Evolutionary conservation across 2,329 filamentous ascomycete species (phyloP), one percentile per base, ranked within the genome.

Genomic region (Cadophora luteo-olivacea): DNA sequence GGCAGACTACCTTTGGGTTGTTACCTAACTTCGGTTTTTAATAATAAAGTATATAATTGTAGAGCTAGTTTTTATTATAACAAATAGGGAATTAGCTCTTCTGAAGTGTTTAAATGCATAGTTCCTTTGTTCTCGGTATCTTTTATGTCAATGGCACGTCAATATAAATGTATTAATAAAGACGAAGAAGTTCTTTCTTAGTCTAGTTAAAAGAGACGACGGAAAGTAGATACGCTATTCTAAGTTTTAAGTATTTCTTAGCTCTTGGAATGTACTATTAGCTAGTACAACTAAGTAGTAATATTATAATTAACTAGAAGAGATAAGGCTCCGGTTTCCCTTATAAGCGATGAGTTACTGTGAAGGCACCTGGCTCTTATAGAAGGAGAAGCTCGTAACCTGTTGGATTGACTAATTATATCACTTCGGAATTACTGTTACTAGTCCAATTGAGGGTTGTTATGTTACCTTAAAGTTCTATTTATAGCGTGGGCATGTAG

Each of bases 11-110:
- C 4, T 5, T 22, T 49, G n/a, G 45, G 45, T 19, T 7, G 5
- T 49, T 22, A 49, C 19, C 1, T n/a, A 55, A 55, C 29, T 55
- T 8, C 1, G 9, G 11, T 4, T 8, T 55, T 14, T 55, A n/a
- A 55, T 55, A n/a, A 7, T 11, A 33, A 6, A 55, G 6, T 3
- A 55, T 11, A 55, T 8, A 0, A 55, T 33, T 55, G 6, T 7
- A 55, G 14, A 55, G 52, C 52, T 11, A 55, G 19, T 55, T 55
- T 55, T 29, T 55, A 55, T 55, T 55, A 36, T 55, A 55, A 55
- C 16, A 33, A 4, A 32, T 55, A 33, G 6, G 14, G 25, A 49
- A 49, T 22, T 49, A 11, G 45, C 45, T 49, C n/a, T 49, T 22
- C 22, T 49, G 1, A 49, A 49, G n/a, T 49, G 19, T 49, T 5